Conservation (phyloP, 352 stramenopile species). For the Phytophthora sp. region DNA sequence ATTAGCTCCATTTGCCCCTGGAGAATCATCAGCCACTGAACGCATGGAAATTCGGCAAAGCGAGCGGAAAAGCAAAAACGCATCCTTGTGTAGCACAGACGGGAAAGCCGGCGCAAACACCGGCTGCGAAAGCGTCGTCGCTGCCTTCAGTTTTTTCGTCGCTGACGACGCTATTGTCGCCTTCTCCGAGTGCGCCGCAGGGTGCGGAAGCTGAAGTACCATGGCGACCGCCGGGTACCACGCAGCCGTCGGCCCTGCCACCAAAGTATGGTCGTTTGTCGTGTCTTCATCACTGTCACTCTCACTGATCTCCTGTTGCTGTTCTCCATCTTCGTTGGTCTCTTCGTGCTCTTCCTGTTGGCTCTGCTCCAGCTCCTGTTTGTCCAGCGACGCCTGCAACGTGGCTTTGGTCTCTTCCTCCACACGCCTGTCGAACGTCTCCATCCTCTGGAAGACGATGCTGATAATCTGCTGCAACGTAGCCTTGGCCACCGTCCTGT, state of each 20-base stretch:
- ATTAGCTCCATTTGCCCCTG: slow-evolving; percentile 17
- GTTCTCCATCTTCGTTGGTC: slow-evolving; percentile 15
- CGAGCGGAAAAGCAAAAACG: slow-evolving; percentile 97
- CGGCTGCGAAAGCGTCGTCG: slow-evolving; percentile 30
- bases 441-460: slow-evolving; percentile 97
- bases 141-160: slow-evolving; percentile 11
- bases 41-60: slow-evolving; percentile 94
- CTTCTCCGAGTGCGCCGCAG: background rate
- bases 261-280: slow-evolving; percentile 4
- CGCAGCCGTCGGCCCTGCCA: slow-evolving; percentile 19
- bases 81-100: slow-evolving; percentile 98
- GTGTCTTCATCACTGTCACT: slow-evolving; percentile 30
- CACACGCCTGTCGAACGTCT: slow-evolving; percentile 87
- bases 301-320: slow-evolving; percentile 20
- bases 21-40: slow-evolving; percentile 92
- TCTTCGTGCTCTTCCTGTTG: slow-evolving; percentile 19
- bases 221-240: slow-evolving; percentile 59
- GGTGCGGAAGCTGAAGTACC: slow-evolving; percentile 33
- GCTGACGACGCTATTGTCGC: background rate
- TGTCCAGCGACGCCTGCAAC: slow-evolving; percentile 57
- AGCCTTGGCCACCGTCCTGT: slow-evolving; percentile 97
- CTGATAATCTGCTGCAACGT: slow-evolving; percentile 97
- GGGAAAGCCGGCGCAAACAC: slow-evolving; percentile 85
- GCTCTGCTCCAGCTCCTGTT: slow-evolving; percentile 29
- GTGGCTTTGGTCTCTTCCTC: slow-evolving; percentile 70